A percentile compares a stretch with the other conserved stretches of the same genome.
Evolutionary conservation across 495 filamentous ascomycete species (phyloP).

Genomic region (Aspergillus leporis): DNA sequence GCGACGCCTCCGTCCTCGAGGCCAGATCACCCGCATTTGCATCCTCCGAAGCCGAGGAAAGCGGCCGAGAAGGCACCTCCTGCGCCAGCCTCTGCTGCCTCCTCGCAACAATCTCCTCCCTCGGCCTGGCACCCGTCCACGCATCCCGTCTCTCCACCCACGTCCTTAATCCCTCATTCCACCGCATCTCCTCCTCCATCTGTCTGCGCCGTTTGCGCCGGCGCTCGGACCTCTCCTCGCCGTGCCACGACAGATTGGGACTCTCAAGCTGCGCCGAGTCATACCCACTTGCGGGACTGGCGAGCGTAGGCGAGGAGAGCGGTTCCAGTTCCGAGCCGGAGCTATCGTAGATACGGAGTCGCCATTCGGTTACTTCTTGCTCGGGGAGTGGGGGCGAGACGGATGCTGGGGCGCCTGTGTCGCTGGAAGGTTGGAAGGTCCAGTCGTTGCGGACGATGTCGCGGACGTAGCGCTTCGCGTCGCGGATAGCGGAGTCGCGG

Average conservation of each 20-base stretch:
- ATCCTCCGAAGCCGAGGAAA: not conserved
- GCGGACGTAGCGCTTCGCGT: conserved; percentile 43
- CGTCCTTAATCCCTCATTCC: conserved; percentile 78
- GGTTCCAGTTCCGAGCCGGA: conserved; percentile 46
- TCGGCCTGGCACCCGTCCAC: conserved; percentile 75
- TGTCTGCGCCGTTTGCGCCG: conserved; percentile 59
- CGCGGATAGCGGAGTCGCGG: conserved; percentile 45
- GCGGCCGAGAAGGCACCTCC: not conserved
- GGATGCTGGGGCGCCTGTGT: conserved; percentile 26
- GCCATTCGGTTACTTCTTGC: conserved; percentile 42
- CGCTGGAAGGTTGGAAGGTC: conserved; percentile 36
- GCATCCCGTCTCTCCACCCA: conserved; percentile 75
- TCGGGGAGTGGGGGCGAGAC: conserved; percentile 27
- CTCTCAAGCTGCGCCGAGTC: conserved; percentile 8
- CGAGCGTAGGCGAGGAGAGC: conserved; percentile 25
- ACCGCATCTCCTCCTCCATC: conserved; percentile 72
- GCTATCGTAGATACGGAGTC: conserved; percentile 43
- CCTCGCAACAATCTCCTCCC: conserved; percentile 25
- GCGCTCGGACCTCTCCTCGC: conserved; percentile 31
- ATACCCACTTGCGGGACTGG: conserved; percentile 20
- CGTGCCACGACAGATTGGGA: conserved; percentile 4
- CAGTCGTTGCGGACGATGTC: conserved; percentile 47
- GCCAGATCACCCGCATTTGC: conserved; percentile 27
- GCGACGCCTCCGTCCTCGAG: conserved; percentile 27
- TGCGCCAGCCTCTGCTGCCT: not conserved